These are phyloP conservation scores for Clarireedia paspali DNA, from an alignment of 2,329 filamentous ascomycete genomes.

Conservation along the genomic window DNA sequence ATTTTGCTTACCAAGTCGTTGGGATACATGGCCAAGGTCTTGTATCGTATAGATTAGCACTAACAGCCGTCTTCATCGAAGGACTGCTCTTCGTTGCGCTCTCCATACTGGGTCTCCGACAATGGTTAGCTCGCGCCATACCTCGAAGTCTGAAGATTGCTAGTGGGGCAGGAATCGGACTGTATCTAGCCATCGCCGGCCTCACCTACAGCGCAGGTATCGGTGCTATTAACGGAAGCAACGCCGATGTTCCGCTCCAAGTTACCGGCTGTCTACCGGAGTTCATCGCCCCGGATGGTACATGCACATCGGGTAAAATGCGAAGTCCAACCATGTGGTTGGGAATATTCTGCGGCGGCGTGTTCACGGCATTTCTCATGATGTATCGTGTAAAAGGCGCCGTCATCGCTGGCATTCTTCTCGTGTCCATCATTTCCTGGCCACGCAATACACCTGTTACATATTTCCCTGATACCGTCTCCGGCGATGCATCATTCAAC, in stretches of 20 bases:
- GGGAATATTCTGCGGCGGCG: conserved; percentile 78
- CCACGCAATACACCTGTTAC: conserved; percentile 68
- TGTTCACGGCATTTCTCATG: conserved; percentile 73
- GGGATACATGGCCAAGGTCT: conserved; percentile 66
- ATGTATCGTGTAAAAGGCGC: conserved; percentile 83
- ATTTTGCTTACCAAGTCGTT: conserved; percentile 73
- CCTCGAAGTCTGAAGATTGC: conserved; percentile 81
- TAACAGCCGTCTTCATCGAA: conserved; percentile 84
- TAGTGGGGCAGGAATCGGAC: conserved; percentile 76
- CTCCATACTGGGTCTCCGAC: conserved; percentile 72
- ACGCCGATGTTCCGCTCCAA: conserved; percentile 61
- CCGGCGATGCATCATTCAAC: conserved; percentile 65
- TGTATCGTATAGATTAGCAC: conserved; percentile 66
- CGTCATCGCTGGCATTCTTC: conserved; percentile 73
- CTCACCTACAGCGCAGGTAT: conserved; percentile 78
- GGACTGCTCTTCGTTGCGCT: conserved; percentile 78
- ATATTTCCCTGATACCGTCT: conserved; percentile 66
- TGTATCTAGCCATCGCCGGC: conserved; percentile 65
- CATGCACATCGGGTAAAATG: conserved; percentile 68
- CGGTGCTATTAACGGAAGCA: conserved; percentile 65
- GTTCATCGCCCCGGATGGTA: conserved; percentile 37
- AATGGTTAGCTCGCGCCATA: conserved; percentile 81
- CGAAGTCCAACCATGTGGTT: conserved; percentile 79
- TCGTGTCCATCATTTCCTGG: conserved; percentile 87
- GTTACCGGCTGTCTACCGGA: conserved; percentile 49